Evolutionary conservation across 2,329 filamentous ascomycete genomes (phyloP), one percentile per base, ranked within the genome.

Genomic region (Xylaria digitata): DNA sequence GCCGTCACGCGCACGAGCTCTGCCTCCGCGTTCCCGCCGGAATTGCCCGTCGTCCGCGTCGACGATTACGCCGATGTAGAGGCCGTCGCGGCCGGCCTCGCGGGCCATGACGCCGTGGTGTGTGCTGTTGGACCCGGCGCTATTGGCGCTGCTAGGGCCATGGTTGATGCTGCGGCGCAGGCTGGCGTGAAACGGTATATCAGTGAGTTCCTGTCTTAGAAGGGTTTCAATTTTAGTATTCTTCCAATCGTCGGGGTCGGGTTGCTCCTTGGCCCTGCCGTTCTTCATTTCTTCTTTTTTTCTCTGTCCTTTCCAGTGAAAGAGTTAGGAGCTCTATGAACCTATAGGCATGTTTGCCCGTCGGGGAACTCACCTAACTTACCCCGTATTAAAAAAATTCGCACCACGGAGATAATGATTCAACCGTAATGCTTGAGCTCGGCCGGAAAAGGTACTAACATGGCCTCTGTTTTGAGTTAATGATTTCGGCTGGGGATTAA

Each of bases 181-280:
- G 76, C 74, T 7, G 76, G 77, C 3, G 72, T 78, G 21, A 73
- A 65, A 63, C 73, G 76, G 13, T 78, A 76, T 63, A 73, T 79
- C 17, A 55, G 65, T 70, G 42, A 59, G 67, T 67, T 40, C 13
- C 37, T 7, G 15, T 6, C 1, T 54, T 15, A 6, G 2, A 40
- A 32, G 6, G 2, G 2, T 5, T 34, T 37, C 17, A 9, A 9
- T 13, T 17, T 21, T 23, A 13, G 32, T 13, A 6, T 23, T 54
- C n/a, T 40, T 26, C 15, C 15, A 1, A 6, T 13, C 26, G n/a
- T 7, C 43, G 19, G 1, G 15, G 37, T 40, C 13, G 23, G 21
- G 34, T 30, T 37, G 9, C 58, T 42, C 9, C 1, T 23, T 19
- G 2, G 3, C 11, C n/a, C 9, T 40, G 2, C 8, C 21, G 8